Evolutionary conservation across 352 stramenopile genomes (phyloP).

Genomic region (Pythium sp.): DNA sequence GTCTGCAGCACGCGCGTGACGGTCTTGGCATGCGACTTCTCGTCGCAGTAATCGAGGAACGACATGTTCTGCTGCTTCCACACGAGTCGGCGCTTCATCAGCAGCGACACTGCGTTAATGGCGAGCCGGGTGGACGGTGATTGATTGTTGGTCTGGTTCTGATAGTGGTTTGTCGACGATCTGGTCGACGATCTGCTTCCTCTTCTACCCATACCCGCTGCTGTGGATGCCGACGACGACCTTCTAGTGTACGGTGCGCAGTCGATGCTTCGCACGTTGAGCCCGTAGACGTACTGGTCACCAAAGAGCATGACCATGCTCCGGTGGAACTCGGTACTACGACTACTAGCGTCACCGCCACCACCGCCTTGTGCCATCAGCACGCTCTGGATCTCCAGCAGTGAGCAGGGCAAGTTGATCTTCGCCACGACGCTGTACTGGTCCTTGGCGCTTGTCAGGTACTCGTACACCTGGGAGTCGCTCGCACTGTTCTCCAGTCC

Average conservation of each 20-base stretch:
- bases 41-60: conserved; percentile 61
- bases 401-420: conserved; percentile 52
- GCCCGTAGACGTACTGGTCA: conserved; percentile 55
- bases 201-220: neutral
- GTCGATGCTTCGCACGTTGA: conserved; percentile 41
- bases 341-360: neutral
- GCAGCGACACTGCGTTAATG: conserved; percentile 54
- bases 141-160: neutral
- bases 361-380: conserved; percentile 36
- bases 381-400: conserved; percentile 60
- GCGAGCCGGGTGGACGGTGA: conserved; percentile 30
- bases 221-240: neutral
- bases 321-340: conserved; percentile 45
- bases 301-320: conserved; percentile 67
- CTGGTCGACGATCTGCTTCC: conserved; percentile 1
- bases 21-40: conserved; percentile 48
- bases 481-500: conserved; percentile 7
- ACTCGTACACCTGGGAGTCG: conserved; percentile 56
- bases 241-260: conserved; percentile 17
- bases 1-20: conserved; percentile 66
- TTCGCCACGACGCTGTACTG: conserved; percentile 61
- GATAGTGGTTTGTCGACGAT: neutral
- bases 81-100: conserved; percentile 41
- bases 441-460: conserved; percentile 33
- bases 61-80: conserved; percentile 52